Percentiles rank a stretch among this genome's conserved stretches.
Evolutionary conservation across 257 asterid genomes (phyloP).

Genomic region (Rhazya stricta): DNA sequence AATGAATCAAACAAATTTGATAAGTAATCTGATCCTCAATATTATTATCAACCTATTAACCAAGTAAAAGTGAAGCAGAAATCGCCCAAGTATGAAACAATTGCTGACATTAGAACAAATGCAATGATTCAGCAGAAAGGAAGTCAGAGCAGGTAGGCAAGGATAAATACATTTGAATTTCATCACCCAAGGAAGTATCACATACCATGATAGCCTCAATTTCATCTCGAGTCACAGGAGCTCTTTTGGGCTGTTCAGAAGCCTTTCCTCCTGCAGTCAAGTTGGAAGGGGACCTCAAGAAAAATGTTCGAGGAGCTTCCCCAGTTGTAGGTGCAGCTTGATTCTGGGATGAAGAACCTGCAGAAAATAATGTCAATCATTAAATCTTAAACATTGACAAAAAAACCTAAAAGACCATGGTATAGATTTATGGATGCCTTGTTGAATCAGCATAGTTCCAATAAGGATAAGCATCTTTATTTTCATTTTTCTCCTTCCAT

Average conservation of each 20-base stretch:
- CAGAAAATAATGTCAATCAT: constrained; percentile 19
- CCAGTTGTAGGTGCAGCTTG: constrained; percentile 36
- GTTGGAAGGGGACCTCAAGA: constrained; percentile 52
- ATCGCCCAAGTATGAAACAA: neutral
- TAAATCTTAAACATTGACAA: constrained; percentile 1
- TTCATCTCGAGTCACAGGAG: constrained; percentile 83
- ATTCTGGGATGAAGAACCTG: constrained; percentile 49
- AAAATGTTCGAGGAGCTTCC: constrained; percentile 42
- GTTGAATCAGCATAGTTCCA: neutral
- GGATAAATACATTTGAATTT: neutral
- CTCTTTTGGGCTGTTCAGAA: constrained; percentile 90
- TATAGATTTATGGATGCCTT: neutral
- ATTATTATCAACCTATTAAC: neutral
- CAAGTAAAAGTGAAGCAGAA: neutral
- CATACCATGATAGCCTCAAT: constrained; percentile 82
- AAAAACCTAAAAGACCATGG: neutral
- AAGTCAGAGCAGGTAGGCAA: neutral
- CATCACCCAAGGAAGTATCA: constrained; percentile 1
- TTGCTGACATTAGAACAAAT: neutral
- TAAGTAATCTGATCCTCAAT: neutral
- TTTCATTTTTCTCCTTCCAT: neutral
- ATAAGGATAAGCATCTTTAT: neutral
- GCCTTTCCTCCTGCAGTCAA: constrained; percentile 72
- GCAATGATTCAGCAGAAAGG: neutral
- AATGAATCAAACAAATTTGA: neutral